Base-by-base conservation (phyloP, 805 yeast genomes). In the Lachancea kluyveri region DNA sequence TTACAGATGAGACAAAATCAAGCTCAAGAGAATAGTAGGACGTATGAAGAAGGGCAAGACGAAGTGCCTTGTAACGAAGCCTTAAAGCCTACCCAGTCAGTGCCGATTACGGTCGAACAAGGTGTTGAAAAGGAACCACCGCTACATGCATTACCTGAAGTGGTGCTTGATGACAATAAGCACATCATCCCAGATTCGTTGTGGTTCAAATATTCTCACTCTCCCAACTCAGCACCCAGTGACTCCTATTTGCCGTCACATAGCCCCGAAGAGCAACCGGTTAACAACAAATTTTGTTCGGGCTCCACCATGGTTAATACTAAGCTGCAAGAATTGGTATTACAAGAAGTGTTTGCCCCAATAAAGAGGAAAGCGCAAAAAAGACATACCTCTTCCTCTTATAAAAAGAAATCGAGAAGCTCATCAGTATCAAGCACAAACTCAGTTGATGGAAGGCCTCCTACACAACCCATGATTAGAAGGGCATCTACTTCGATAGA, bases 101-200 rank as follows among this genome's bases (percentile, higher is more conserved):
- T 17, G 41, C 57, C n/a, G n/a, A n/a, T n/a, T n/a, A n/a, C n/a
- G n/a, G n/a, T n/a, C n/a, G n/a, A n/a, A n/a, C n/a, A 30, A 31
- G 39, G 6, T 37, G 48, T 10, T 22, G 55, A 36, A 7, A 47
- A 46, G 37, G 64, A 54, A 24, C 47, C 54, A 5, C 65, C 75
- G 8, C 83, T 90, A n/a, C n/a, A n/a, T n/a, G n/a, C n/a, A 3
- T 39, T 47, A 21, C 59, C 60, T 3, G 96, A 86, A 50, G 97
- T 90, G n/a, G 77, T 83, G 2, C 66, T 90, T 20, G 88, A 86
- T 54, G 97, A 90, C 50, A 90, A 90, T 56, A 79, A 74, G 37
- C 98, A 90, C 57, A 88, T 90, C 34, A 79, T 90, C 19, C 96
- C 97, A 0, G 80, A 79, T 35, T 77, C 87, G 3, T 56, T 85